Evolutionary conservation across 192 early-diverging fungal species (phyloP), one percentile per base, ranked within the genome.

Genomic region (Chytriomyces confervae): DNA sequence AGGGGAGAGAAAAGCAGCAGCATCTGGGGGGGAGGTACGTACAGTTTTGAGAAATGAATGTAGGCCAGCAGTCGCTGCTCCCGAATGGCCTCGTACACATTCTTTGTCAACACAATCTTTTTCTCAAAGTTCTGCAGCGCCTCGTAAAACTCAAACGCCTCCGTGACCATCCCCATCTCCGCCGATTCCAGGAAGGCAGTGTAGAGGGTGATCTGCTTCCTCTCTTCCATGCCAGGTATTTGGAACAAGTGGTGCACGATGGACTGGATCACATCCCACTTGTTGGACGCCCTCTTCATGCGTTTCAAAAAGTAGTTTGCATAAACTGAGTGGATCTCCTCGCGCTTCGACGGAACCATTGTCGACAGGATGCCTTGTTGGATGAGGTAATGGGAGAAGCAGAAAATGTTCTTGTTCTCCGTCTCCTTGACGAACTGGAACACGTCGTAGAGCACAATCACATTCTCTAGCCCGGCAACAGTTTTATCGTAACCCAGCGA

Each of bases 361-460:
- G 71, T 79, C 16, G 71, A 50, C 11, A 63, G 49, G 29, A 79
- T 75, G 9, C 78, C 78, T 79, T 79, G 78, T 47, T 79, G 69
- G 44, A 79, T 75, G 23, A 79, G 48, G 51, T 47, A 79, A 47
- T 79, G 78, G 6, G 63, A 24, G 49, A 79, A 75, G 51, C 74
- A 66, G 29, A 36, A 76, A 7, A 76, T 46, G 27, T 53, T 64
- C 36, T 64, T 27, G 10, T 24, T 53, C 5, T 76, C 74, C 0
- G 74, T 66, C 47, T 64, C 63, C 24, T 66, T 65, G 18, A 76
- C 62, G 50, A 76, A 76, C 23, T 66, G 74, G 53, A 66, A 76
- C 43, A 66, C 64, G 47, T 76, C 74, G 64, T 66, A 66, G 11
- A 66, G 16, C 7, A 46, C 64, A 51, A 76, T 76, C 8, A 51